Evolutionary conservation across 192 early-diverging fungal species (phyloP).

Genomic region (Allomyces macrogynus): DNA sequence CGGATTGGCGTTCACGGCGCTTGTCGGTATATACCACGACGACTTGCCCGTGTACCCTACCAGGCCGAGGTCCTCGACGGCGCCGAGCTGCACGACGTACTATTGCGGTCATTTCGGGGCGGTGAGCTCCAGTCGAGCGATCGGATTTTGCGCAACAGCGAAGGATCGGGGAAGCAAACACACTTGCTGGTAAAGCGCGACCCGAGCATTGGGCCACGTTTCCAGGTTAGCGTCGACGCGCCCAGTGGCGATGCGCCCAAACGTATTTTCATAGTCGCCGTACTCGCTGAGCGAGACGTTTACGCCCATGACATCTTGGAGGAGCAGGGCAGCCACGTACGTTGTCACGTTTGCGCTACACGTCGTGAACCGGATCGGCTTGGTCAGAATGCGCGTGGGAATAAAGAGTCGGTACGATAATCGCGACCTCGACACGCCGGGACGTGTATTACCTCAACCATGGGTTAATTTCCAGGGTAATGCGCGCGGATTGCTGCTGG

Average conservation of each 20-base stretch:
- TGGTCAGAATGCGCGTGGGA: too few relatives aligned
- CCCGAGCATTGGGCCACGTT: neutral
- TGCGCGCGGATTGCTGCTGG: too few relatives aligned
- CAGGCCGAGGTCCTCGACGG: neutral
- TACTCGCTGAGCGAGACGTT: neutral
- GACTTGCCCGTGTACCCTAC: neutral
- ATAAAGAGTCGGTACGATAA: too few relatives aligned
- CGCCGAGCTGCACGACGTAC: too few relatives aligned
- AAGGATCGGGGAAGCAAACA: too few relatives aligned
- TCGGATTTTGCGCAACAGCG: too few relatives aligned
- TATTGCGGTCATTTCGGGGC: too few relatives aligned
- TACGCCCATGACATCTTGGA: neutral
- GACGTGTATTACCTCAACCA: too few relatives aligned
- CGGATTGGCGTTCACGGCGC: neutral
- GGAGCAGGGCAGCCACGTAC: neutral
- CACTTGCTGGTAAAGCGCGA: neutral
- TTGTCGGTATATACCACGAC: neutral
- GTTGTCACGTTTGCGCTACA: neutral
- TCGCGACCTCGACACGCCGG: too few relatives aligned
- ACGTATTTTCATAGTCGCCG: neutral
- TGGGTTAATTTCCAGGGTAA: too few relatives aligned
- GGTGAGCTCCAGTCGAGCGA: too few relatives aligned
- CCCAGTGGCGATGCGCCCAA: neutral
- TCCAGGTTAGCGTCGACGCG: neutral
- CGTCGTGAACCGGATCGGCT: too few relatives aligned